These are phyloP conservation scores for Pouteria glomerata DNA, from an alignment of 148 eudicot species.

Conservation along the genomic window DNA sequence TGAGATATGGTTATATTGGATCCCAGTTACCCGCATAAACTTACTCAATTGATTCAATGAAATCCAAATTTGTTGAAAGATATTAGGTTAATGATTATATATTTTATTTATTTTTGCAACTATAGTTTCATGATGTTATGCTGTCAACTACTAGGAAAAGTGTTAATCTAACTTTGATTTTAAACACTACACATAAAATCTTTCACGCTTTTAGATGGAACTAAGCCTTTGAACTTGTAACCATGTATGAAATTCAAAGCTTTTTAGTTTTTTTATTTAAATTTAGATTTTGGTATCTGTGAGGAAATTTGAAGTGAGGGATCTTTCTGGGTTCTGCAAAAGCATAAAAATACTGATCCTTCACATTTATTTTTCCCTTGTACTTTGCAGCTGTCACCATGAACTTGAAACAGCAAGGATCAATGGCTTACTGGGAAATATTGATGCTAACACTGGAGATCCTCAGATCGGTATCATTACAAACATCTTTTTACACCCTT, in stretches of 20 bases:
- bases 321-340: not conserved
- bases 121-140: no score
- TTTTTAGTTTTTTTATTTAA: not conserved
- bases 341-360: not conserved
- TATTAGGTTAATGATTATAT: not conserved
- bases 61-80: not conserved
- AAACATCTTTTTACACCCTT: no score
- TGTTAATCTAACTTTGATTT: not conserved
- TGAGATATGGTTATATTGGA: not conserved
- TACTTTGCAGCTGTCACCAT: conserved; percentile 79
- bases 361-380: not conserved
- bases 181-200: not conserved
- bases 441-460: conserved; percentile 96
- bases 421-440: conserved; percentile 88
- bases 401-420: conserved; percentile 98
- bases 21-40: not conserved
- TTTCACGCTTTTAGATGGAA: not conserved
- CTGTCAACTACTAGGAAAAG: no score
- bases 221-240: not conserved
- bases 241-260: not conserved
- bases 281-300: not conserved
- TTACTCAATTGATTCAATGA: not conserved
- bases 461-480: conserved; percentile 69
- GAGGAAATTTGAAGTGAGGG: not conserved
- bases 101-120: not conserved